These are phyloP conservation scores for Corymbia citriodora DNA, from an alignment of 441 rosid genomes.

Conservation along the genomic window DNA sequence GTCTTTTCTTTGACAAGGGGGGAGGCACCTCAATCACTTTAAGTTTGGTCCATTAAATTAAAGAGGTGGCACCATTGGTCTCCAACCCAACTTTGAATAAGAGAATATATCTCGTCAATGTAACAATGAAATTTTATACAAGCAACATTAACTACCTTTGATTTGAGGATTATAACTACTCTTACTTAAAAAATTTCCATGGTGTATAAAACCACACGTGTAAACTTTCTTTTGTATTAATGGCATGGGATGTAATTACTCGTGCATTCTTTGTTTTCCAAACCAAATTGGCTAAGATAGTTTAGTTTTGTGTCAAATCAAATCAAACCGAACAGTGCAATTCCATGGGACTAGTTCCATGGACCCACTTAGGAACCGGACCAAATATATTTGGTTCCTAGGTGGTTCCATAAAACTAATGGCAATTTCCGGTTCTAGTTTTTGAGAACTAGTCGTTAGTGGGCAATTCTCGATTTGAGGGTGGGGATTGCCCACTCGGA, in stretches of 20 bases:
- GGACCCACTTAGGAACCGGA: neutral
- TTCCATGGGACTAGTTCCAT: neutral
- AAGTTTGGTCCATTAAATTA: neutral
- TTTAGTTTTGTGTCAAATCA: neutral
- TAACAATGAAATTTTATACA: neutral
- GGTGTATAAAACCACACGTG: neutral
- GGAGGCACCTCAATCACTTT: neutral
- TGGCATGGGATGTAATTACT: neutral
- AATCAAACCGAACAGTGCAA: neutral
- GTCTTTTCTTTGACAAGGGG: neutral
- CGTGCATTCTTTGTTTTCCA: neutral
- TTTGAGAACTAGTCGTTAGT: neutral
- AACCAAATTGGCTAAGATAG: neutral
- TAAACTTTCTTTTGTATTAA: neutral
- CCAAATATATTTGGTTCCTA: fast-evolving
- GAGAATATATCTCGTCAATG: neutral
- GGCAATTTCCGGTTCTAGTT: fast-evolving
- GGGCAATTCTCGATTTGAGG: fast-evolving
- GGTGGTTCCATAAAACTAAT: neutral
- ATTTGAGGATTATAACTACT: neutral
- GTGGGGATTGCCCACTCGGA: fast-evolving
- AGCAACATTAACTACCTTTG: neutral
- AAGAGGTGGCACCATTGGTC: neutral
- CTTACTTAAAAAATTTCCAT: neutral
- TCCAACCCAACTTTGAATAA: neutral